These are phyloP conservation scores for Opeltia flavorubescens DNA, from an alignment of 495 filamentous ascomycete species.

Conservation along the genomic window DNA sequence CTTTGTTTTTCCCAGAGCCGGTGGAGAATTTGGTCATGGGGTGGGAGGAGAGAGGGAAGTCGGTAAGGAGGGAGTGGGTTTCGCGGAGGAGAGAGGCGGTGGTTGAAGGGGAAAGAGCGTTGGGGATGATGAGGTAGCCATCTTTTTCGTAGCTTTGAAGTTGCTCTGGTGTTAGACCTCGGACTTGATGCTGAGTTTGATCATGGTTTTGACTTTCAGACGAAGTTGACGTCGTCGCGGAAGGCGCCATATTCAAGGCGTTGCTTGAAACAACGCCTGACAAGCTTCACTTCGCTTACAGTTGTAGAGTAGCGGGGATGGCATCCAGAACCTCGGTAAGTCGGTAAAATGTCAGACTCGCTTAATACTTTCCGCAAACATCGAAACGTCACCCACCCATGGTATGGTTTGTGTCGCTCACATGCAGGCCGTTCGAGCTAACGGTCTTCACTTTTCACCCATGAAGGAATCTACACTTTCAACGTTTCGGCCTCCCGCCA, in stretches of 20 bases:
- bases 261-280: background rate
- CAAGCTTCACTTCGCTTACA: background rate
- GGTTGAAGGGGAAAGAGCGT: constrained; percentile 52
- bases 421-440: background rate
- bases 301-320: background rate
- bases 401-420: too few relatives aligned
- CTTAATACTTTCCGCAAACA: background rate
- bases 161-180: constrained; percentile 57
- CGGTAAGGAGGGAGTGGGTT: constrained; percentile 57
- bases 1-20: constrained; percentile 40
- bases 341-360: too few relatives aligned
- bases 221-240: too few relatives aligned
- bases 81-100: constrained; percentile 55
- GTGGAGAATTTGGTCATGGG: constrained; percentile 89
- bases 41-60: constrained; percentile 63
- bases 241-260: constrained; percentile 10
- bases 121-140: constrained; percentile 80
- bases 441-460: background rate
- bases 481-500: too few relatives aligned
- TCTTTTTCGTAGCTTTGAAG: constrained; percentile 58
- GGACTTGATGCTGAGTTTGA: background rate
- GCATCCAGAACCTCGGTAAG: too few relatives aligned
- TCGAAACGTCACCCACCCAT: background rate
- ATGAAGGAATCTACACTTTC: background rate
- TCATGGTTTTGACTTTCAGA: constrained; percentile 4